phyloP scores from a whole-genome alignment of 2,329 filamentous ascomycete species.

The Diaporthe sp. region DNA sequence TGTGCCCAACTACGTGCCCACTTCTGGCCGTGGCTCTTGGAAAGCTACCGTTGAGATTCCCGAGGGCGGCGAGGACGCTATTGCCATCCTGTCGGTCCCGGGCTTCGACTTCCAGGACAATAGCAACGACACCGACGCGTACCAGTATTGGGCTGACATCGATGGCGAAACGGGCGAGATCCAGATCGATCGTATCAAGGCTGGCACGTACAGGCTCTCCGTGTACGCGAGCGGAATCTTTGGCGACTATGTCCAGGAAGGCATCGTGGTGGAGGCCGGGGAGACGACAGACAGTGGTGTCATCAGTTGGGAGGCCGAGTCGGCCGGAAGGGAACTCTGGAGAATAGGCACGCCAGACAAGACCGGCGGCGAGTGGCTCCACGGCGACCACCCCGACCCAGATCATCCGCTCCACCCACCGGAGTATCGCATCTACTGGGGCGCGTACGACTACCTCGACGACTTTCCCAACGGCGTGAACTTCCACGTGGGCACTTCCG shows the following conservation, averaged over 20 bases:
- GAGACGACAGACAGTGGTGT: slow-evolving; percentile 44
- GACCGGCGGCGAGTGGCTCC: slow-evolving; percentile 68
- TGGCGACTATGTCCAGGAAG: slow-evolving; percentile 67
- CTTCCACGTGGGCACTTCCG: slow-evolving; percentile 65
- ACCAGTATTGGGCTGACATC: slow-evolving; percentile 72
- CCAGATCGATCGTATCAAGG: slow-evolving; percentile 63
- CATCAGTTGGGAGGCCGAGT: slow-evolving; percentile 58
- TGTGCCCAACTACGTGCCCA: slow-evolving; percentile 68
- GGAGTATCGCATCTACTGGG: slow-evolving; percentile 73
- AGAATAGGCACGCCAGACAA: slow-evolving; percentile 72
- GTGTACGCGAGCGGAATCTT: slow-evolving; percentile 72
- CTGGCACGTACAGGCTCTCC: slow-evolving; percentile 70
- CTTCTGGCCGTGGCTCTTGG: slow-evolving; percentile 60
- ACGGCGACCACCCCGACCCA: slow-evolving; percentile 62
- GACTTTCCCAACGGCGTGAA: slow-evolving; percentile 70
- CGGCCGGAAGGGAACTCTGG: slow-evolving; percentile 68
- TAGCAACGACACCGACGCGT: slow-evolving; percentile 61
- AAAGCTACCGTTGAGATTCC: slow-evolving; percentile 63
- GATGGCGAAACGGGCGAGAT: slow-evolving; percentile 55
- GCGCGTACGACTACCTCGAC: slow-evolving; percentile 65
- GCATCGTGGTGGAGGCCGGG: slow-evolving; percentile 54
- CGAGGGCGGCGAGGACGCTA: slow-evolving; percentile 57
- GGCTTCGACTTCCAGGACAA: slow-evolving; percentile 69
- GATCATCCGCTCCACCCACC: slow-evolving; percentile 61
- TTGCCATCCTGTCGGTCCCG: slow-evolving; percentile 65